Conservation (phyloP, 2,329 filamentous ascomycete species). For the Pezicula neosporulosa region DNA sequence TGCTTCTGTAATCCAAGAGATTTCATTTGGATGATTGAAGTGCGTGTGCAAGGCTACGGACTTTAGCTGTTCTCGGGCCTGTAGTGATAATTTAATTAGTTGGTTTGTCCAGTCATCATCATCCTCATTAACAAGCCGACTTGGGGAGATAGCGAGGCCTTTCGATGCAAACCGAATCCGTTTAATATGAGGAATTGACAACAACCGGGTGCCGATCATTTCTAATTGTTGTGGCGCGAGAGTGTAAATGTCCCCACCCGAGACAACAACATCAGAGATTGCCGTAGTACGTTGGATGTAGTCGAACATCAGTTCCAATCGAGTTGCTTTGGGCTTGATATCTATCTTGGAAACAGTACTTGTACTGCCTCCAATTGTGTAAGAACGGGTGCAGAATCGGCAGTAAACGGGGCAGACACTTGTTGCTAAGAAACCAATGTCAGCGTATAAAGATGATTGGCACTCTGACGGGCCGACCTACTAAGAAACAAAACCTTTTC, state of each 20-base stretch:
- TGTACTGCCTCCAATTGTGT: constrained; percentile 53
- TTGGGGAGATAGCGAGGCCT: constrained; percentile 56
- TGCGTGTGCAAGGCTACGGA: constrained; percentile 61
- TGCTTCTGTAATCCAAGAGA: constrained; percentile 54
- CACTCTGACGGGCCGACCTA: no score
- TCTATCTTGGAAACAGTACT: constrained; percentile 43
- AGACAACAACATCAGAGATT: constrained; percentile 58
- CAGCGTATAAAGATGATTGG: no score
- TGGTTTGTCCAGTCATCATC: constrained; percentile 50
- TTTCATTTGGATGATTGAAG: constrained; percentile 60
- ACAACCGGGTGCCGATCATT: constrained; percentile 51
- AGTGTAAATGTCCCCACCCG: constrained; percentile 60
- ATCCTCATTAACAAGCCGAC: constrained; percentile 48
- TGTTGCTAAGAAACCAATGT: no score
- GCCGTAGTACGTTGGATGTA: constrained; percentile 49
- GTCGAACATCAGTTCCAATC: constrained; percentile 54
- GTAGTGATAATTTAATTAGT: constrained; percentile 46
- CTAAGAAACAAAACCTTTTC: constrained; percentile 60
- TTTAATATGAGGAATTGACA: constrained; percentile 53
- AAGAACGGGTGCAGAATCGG: constrained; percentile 58
- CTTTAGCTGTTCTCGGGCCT: constrained; percentile 51
- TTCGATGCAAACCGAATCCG: constrained; percentile 61
- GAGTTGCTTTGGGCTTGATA: constrained; percentile 34
- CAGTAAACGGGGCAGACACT: constrained; percentile 65
- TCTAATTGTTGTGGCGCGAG: constrained; percentile 49